These are phyloP conservation scores for Microascus cirrosus DNA, from an alignment of 2,329 filamentous ascomycete species.

Conservation along the genomic window DNA sequence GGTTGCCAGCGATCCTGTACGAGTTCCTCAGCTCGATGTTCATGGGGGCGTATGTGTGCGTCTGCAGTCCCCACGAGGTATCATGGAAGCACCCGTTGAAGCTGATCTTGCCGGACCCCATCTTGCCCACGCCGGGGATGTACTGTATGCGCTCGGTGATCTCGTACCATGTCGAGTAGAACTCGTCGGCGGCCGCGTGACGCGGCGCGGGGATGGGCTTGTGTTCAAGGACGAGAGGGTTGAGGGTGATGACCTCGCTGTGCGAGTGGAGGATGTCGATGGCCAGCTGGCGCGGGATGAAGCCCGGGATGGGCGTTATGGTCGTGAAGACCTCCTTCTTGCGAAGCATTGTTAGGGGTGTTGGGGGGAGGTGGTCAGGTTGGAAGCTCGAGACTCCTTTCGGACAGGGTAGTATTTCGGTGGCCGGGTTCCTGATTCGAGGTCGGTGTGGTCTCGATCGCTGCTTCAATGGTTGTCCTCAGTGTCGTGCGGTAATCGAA, in stretches of 20 bases:
- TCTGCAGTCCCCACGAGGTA: constrained; percentile 61
- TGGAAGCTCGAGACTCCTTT: not conserved
- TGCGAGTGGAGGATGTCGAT: constrained; percentile 63
- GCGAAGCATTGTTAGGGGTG: constrained; percentile 33
- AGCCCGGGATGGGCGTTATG: constrained; percentile 58
- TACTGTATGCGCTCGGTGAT: constrained; percentile 59
- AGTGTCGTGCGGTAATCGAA: not conserved
- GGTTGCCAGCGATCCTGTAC: constrained; percentile 58
- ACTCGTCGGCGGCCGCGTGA: constrained; percentile 58
- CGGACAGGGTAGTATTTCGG: not conserved
- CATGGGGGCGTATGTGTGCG: constrained; percentile 59
- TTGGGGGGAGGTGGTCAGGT: not conserved
- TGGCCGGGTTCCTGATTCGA: not conserved
- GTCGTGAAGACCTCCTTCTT: constrained; percentile 58
- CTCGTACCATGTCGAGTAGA: constrained; percentile 65
- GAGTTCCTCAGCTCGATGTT: constrained; percentile 56
- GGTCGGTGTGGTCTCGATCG: not conserved
- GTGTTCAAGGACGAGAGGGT: constrained; percentile 55
- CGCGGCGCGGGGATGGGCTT: constrained; percentile 55
- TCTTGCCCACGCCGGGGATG: constrained; percentile 53
- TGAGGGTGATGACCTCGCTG: constrained; percentile 59
- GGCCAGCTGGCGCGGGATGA: constrained; percentile 60
- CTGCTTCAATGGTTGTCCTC: not conserved
- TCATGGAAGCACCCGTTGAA: constrained; percentile 66
- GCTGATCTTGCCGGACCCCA: constrained; percentile 53